Base-by-base conservation (phyloP, 2,329 filamentous ascomycete species). In the Cyphellophora attinorum region DNA sequence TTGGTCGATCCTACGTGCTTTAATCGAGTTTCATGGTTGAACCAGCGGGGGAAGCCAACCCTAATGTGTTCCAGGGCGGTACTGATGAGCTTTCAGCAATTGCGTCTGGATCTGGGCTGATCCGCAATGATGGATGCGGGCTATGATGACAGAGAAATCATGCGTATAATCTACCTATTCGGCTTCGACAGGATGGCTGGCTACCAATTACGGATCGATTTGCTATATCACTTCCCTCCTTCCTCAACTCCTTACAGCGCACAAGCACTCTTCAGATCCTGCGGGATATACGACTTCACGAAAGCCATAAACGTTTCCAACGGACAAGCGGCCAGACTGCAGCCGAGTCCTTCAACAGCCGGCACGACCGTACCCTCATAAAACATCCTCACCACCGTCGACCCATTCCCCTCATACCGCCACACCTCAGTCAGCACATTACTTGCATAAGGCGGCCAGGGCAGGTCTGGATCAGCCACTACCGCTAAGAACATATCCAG, bases 311-410 rank as follows among this genome's bases (percentile, higher is more conserved):
- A 17, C 8, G 23, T 34, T 11, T 16, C 32, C 11, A 34, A 12
- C 11, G 32, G 32, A 16, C 32, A 34, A n/a, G n/a, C 32, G 11
- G 19, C 13, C 16, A 34, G 28, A 14, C 19, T 15, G 15, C 32
- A 34, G 14, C 18, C 23, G 11, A 34, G 14, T 6, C n/a, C 11
- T 14, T 19, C 19, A 16, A 27, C 19, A 8, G 32, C 32, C 11
- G 32, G 32, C 10, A 34, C 32, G 14, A 34, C 17, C 32, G 28
- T 34, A 18, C 32, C 32, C 23, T 34, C 32, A 23, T 34, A 34
- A 12, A 27, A 34, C 32, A 34, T 34, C 19, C 32, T 34, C 12
- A 34, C 19, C 19, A 34, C 32, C 32, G 16, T 11, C 14, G n/a
- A 16, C 19, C 19, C 32, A 14, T 34, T 27, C n/a, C 12, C 23